A percentile compares a stretch with the other conserved stretches of the same genome.
These are phyloP conservation scores for Sphagnum fallax DNA, from an alignment of 228 moss, liverwort and hornwort genomes.

Conservation along the genomic window DNA sequence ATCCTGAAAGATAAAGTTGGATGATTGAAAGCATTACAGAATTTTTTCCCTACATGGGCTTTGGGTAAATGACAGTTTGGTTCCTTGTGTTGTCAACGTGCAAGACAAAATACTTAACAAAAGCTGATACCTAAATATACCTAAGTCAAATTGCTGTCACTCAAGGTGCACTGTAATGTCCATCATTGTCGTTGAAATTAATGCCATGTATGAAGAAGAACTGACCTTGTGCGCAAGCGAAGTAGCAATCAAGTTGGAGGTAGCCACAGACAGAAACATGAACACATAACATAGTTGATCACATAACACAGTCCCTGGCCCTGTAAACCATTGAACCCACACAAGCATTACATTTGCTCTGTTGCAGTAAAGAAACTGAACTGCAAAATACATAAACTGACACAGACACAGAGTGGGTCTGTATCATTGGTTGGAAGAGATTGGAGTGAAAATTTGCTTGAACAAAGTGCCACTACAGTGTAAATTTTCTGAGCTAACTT, in stretches of 20 bases:
- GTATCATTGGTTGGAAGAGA: too few relatives aligned
- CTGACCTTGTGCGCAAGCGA: slow-evolving; percentile 52
- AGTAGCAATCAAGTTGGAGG: slow-evolving; percentile 58
- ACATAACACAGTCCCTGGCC: slow-evolving; percentile 54
- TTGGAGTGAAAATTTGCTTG: too few relatives aligned
- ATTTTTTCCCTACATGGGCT: not conserved
- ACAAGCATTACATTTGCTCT: not conserved
- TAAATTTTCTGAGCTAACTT: too few relatives aligned
- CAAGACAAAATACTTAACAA: not conserved
- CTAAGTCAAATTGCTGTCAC: not conserved
- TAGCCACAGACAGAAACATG: slow-evolving; percentile 59
- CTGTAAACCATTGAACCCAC: slow-evolving; percentile 15
- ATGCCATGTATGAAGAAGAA: not conserved
- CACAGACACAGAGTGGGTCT: too few relatives aligned
- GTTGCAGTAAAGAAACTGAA: too few relatives aligned
- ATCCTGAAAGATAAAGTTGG: slow-evolving; percentile 21
- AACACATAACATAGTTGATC: slow-evolving; percentile 57
- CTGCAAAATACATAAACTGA: too few relatives aligned
- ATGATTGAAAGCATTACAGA: too few relatives aligned
- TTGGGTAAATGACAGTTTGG: too few relatives aligned
- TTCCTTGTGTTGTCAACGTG: not conserved
- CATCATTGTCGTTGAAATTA: slow-evolving; percentile 18
- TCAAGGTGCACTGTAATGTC: not conserved
- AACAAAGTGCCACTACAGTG: too few relatives aligned
- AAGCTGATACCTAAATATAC: not conserved